Conservation (phyloP, 352 stramenopile genomes). For the Globisporangium irregulare region DNA sequence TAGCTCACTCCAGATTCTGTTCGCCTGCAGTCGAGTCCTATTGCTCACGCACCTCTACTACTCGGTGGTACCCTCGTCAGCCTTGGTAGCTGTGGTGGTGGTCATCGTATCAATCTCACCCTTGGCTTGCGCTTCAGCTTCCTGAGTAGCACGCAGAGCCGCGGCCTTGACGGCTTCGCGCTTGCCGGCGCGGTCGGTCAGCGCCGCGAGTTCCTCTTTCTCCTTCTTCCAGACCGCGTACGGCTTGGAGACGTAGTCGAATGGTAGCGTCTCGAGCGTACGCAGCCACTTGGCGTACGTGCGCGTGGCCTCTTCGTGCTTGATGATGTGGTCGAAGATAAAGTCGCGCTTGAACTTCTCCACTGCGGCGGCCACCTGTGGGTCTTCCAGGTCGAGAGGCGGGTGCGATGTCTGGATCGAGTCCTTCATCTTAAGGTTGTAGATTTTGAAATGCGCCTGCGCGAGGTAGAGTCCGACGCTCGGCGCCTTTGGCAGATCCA, state of each 20-base stretch:
- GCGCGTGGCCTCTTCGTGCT: constrained; percentile 67
- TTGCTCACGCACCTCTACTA: not conserved
- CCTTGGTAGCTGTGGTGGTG: not conserved
- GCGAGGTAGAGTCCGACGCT: constrained; percentile 85
- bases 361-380: constrained; percentile 40
- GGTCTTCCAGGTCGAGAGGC: constrained; percentile 61
- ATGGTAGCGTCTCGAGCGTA: constrained; percentile 64
- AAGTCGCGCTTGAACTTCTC: constrained; percentile 76
- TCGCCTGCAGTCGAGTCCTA: not conserved
- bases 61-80: not conserved
- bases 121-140: not conserved
- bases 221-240: constrained; percentile 71
- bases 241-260: constrained; percentile 58
- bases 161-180: constrained; percentile 33
- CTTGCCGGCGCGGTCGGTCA: constrained; percentile 38
- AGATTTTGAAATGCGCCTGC: constrained; percentile 84
- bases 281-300: constrained; percentile 84
- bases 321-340: constrained; percentile 85
- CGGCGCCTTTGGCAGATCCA: constrained; percentile 84
- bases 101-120: not conserved
- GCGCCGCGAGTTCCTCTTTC: constrained; percentile 57
- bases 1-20: not conserved
- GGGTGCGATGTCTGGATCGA: constrained; percentile 65
- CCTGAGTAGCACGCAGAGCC: constrained; percentile 14
- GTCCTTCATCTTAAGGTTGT: constrained; percentile 78